A percentile compares a stretch with the other conserved stretches of the same genome.
Evolutionary conservation across 306 rosid genomes (phyloP).

Genomic region (Sophora flavescens): DNA sequence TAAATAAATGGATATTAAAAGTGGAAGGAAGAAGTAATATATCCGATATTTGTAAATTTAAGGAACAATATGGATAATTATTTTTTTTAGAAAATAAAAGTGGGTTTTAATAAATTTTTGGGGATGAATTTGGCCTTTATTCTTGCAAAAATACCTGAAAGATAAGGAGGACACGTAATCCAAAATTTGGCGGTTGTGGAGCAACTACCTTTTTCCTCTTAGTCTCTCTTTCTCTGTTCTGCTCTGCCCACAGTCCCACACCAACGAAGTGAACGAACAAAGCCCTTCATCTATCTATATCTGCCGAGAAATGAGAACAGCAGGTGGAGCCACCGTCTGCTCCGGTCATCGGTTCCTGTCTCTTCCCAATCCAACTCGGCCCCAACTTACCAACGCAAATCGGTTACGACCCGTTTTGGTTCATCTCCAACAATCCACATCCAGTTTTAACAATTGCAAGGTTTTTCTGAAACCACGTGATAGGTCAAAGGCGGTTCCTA

Average conservation of each 20-base stretch:
- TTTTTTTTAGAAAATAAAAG: too few species aligned
- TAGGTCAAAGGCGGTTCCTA: conserved; percentile 32
- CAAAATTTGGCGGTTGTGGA: conserved; percentile 55
- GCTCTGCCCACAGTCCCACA: neutral
- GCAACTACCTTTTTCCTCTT: conserved; percentile 22
- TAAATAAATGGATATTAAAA: too few species aligned
- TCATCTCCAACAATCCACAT: conserved; percentile 20
- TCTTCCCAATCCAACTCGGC: conserved; percentile 45
- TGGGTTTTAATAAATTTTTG: too few species aligned
- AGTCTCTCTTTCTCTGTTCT: neutral
- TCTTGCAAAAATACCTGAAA: neutral
- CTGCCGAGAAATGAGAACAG: neutral
- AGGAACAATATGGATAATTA: too few species aligned
- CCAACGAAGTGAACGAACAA: too few species aligned
- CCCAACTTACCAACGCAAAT: conserved; percentile 41
- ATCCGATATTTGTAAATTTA: too few species aligned
- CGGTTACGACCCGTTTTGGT: conserved; percentile 14
- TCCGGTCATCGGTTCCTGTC: conserved; percentile 46
- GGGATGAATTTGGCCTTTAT: too few species aligned
- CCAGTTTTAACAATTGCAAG: neutral
- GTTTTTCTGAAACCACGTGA: conserved; percentile 5
- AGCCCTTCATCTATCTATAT: neutral
- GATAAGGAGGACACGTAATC: conserved; percentile 46
- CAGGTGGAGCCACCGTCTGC: conserved; percentile 48
- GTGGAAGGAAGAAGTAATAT: too few species aligned